Evolutionary conservation across 2,329 filamentous ascomycete species (phyloP).

Genomic region (Nannizzia gypsea): DNA sequence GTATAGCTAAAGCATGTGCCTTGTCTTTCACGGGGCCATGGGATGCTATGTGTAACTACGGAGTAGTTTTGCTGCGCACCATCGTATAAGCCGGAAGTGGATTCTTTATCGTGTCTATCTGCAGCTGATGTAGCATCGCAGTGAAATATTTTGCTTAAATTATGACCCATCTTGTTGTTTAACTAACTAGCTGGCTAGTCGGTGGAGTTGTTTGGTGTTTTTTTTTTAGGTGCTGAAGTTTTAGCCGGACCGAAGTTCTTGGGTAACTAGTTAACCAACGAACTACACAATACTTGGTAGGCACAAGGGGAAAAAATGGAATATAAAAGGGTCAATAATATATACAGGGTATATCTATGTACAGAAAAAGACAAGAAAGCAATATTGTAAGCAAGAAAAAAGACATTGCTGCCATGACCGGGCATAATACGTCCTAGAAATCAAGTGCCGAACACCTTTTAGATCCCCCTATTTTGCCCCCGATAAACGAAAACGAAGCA

Average conservation of each 20-base stretch:
- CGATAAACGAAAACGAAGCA: neutral
- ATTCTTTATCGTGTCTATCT: neutral
- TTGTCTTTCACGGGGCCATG: neutral
- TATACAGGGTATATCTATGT: constrained; percentile 1
- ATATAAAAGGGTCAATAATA: no score
- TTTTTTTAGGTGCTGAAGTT: neutral
- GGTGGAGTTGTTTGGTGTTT: neutral
- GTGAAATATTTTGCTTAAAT: no score
- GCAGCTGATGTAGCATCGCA: neutral
- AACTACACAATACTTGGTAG: no score
- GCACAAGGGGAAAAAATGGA: no score
- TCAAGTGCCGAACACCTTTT: neutral
- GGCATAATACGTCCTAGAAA: neutral
- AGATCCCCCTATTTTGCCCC: neutral
- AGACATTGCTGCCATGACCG: neutral
- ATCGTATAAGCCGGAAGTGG: neutral
- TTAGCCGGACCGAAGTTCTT: no score
- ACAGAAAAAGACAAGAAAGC: neutral
- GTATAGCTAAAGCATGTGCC: no score
- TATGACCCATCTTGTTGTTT: no score
- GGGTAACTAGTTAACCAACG: neutral
- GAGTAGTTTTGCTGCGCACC: neutral
- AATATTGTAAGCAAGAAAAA: neutral
- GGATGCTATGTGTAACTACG: no score
- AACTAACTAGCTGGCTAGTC: neutral